phyloP scores from a whole-genome alignment of 2,329 filamentous ascomycete species.

The Cordyceps sp. region DNA sequence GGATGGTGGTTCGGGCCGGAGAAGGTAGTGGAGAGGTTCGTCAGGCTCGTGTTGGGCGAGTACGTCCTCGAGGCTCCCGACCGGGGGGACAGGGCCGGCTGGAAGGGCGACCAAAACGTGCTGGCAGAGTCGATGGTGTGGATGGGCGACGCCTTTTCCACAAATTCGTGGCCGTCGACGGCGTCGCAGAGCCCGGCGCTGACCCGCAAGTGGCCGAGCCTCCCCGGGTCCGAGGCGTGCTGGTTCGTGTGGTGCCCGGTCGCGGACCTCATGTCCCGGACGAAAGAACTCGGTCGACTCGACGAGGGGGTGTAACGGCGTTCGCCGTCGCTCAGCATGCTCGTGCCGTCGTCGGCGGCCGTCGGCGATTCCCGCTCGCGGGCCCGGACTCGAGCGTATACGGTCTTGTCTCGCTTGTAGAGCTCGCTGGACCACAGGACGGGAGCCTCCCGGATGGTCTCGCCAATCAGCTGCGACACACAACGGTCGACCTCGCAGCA shows the following conservation, averaged over 20 bases:
- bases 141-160: conserved; percentile 51
- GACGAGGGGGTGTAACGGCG: conserved; percentile 26
- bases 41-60: conserved; percentile 44
- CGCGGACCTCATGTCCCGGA: conserved; percentile 44
- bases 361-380: conserved; percentile 30
- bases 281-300: conserved; percentile 32
- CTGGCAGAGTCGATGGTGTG: conserved; percentile 58
- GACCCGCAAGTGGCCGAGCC: conserved; percentile 38
- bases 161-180: conserved; percentile 53
- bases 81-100: conserved; percentile 48
- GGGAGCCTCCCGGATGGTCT: conserved; percentile 68
- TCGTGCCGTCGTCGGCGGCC: conserved; percentile 31
- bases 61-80: conserved; percentile 41
- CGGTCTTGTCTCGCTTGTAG: conserved; percentile 59
- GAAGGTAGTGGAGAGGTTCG: conserved; percentile 36
- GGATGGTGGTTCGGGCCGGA: conserved; percentile 23
- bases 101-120: conserved; percentile 84
- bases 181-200: conserved; percentile 45
- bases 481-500: conserved; percentile 80
- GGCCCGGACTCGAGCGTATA: conserved; percentile 30
- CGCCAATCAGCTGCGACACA: conserved; percentile 70
- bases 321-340: conserved; percentile 37
- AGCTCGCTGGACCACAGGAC: conserved; percentile 87
- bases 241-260: conserved; percentile 56
- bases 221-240: conserved; percentile 52